Percentiles rank a stretch among this genome's conserved stretches.
Evolutionary conservation across 306 rosid genomes (phyloP).

Genomic region (Herpetospermum pedunculosum): DNA sequence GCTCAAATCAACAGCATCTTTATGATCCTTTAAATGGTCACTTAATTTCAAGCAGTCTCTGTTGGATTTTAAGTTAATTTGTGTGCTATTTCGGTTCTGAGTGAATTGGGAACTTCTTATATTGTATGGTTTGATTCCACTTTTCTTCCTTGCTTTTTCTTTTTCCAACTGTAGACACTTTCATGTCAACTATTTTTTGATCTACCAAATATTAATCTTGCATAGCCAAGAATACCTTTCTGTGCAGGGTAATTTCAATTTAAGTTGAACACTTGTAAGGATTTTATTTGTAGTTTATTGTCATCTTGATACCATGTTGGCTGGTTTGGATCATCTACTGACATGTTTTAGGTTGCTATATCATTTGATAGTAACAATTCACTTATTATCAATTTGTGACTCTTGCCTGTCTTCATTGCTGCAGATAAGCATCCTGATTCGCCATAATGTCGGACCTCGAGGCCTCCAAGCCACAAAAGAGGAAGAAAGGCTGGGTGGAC

Average conservation of each 20-base stretch:
- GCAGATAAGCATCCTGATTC: conserved; percentile 1
- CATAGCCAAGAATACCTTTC: not conserved
- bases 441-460: conserved; percentile 73
- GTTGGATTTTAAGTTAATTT: not conserved
- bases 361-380: not conserved
- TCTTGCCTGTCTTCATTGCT: not conserved
- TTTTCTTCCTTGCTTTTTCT: not conserved
- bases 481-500: conserved; percentile 88
- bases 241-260: not conserved
- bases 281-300: not conserved
- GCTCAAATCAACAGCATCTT: not conserved
- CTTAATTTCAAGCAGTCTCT: not conserved
- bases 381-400: not conserved
- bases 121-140: not conserved
- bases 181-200: not conserved
- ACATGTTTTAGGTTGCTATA: not conserved
- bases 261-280: not conserved
- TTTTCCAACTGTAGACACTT: not conserved
- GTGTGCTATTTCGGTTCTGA: not conserved
- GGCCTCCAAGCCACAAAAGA: conserved; percentile 74
- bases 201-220: not conserved
- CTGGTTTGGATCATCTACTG: not conserved
- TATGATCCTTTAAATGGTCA: not conserved
- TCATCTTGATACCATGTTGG: not conserved
- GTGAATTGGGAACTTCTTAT: not conserved